A percentile compares a stretch with the other conserved stretches of the same genome.
Conservation (phyloP, 2,329 filamentous ascomycete species). For the Sclerotiophoma versabilis region DNA sequence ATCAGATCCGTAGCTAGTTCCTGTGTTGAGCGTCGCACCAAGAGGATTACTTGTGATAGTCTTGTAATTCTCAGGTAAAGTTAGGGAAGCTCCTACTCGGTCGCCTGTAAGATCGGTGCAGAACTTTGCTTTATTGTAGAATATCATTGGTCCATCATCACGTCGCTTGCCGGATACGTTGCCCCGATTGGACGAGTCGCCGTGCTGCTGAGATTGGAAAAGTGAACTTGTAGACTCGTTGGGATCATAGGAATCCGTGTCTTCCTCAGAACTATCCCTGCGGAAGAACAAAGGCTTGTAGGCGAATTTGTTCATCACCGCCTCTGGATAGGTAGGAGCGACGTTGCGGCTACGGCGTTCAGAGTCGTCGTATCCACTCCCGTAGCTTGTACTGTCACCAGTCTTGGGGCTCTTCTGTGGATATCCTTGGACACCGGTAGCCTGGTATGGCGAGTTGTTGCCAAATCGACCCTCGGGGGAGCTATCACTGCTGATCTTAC, state of each 20-base stretch:
- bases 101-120: slow-evolving; percentile 82
- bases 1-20: slow-evolving; percentile 28
- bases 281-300: slow-evolving; percentile 60
- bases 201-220: slow-evolving; percentile 35
- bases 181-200: slow-evolving; percentile 55
- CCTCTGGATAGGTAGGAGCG: slow-evolving; percentile 30
- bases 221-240: slow-evolving; percentile 40
- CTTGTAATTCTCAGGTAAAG: slow-evolving; percentile 38
- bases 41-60: slow-evolving; percentile 42
- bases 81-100: slow-evolving; percentile 33
- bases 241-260: slow-evolving; percentile 46
- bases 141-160: slow-evolving; percentile 79
- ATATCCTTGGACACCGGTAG: slow-evolving; percentile 37
- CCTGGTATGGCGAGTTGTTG: slow-evolving; percentile 59
- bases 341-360: slow-evolving; percentile 27
- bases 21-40: slow-evolving; percentile 23
- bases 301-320: slow-evolving; percentile 45
- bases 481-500: slow-evolving; percentile 70
- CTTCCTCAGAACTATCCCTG: slow-evolving; percentile 52
- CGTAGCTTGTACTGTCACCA: slow-evolving; percentile 28
- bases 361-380: slow-evolving; percentile 24
- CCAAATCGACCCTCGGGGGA: slow-evolving; percentile 46
- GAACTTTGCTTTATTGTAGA: slow-evolving; percentile 81
- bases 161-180: slow-evolving; percentile 59
- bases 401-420: slow-evolving; percentile 39